A percentile compares a stretch with the other conserved stretches of the same genome.
phyloP scores from a whole-genome alignment of 2,329 filamentous ascomycete genomes.

The Diaporthe citrichinensis region DNA sequence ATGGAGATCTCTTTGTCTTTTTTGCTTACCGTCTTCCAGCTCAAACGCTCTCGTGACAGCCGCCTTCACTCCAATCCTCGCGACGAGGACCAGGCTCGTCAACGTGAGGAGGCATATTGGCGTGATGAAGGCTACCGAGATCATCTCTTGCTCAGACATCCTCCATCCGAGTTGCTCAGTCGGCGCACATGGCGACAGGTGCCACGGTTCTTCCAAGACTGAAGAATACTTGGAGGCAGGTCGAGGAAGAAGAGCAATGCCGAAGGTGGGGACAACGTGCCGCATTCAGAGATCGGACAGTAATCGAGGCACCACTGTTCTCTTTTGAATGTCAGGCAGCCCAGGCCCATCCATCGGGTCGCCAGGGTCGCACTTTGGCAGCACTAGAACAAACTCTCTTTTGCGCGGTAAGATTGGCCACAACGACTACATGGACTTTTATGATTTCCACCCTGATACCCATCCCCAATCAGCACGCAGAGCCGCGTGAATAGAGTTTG shows the following conservation, averaged over 20 bases:
- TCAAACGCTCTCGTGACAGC: conserved; percentile 26
- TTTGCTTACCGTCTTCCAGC: conserved; percentile 30
- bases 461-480: conserved; percentile 22
- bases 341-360: neutral
- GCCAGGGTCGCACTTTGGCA: neutral
- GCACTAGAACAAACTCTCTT: conserved; percentile 16
- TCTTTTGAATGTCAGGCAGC: conserved; percentile 26
- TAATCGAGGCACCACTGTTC: neutral
- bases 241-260: neutral
- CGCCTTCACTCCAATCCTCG: conserved; percentile 9
- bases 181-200: neutral
- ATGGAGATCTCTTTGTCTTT: neutral
- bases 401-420: neutral
- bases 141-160: conserved; percentile 20
- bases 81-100: conserved; percentile 27
- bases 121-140: conserved; percentile 23
- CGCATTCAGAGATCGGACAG: neutral
- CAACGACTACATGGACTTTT: conserved; percentile 9
- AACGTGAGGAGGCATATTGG: conserved; percentile 29
- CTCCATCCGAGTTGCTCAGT: conserved; percentile 1
- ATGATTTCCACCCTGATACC: conserved; percentile 1
- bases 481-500: conserved; percentile 10
- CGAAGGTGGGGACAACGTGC: neutral
- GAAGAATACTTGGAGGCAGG: neutral
- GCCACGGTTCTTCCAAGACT: neutral